These are phyloP conservation scores for Cutaneotrichosporon mucoides DNA, from an alignment of 1,284 basidiomycete species.

Conservation along the genomic window DNA sequence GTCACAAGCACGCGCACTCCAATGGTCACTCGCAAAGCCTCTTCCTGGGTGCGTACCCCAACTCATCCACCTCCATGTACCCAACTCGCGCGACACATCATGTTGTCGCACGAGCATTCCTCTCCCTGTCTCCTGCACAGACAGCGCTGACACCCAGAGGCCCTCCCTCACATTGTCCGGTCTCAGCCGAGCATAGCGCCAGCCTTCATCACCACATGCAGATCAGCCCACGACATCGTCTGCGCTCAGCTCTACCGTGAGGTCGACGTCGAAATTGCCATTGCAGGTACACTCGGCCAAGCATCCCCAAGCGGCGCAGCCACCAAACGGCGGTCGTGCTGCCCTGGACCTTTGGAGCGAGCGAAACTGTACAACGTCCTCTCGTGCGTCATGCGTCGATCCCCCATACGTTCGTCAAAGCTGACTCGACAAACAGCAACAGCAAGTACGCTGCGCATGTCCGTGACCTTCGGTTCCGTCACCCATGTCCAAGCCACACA, in stretches of 20 bases:
- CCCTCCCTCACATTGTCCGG: conserved; percentile 11
- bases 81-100: no score
- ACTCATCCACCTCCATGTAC: no score
- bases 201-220: conserved; percentile 9
- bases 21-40: neutral
- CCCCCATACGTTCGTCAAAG: neutral
- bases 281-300: conserved; percentile 12
- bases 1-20: no score
- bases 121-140: neutral
- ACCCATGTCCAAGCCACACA: conserved; percentile 14
- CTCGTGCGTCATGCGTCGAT: conserved; percentile 1
- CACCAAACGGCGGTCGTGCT: conserved; percentile 6
- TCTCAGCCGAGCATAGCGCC: neutral
- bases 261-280: conserved; percentile 13
- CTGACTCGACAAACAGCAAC: conserved; percentile 1
- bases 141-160: conserved; percentile 5
- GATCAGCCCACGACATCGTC: neutral
- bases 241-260: conserved; percentile 7
- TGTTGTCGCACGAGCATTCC: no score
- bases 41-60: neutral
- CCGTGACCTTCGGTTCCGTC: conserved; percentile 14
- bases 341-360: conserved; percentile 7
- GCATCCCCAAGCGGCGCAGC: neutral
- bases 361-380: conserved; percentile 5
- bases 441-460: conserved; percentile 10